Conservation (phyloP, 2,329 filamentous ascomycete species). For the Diaporthe citriasiana region DNA sequence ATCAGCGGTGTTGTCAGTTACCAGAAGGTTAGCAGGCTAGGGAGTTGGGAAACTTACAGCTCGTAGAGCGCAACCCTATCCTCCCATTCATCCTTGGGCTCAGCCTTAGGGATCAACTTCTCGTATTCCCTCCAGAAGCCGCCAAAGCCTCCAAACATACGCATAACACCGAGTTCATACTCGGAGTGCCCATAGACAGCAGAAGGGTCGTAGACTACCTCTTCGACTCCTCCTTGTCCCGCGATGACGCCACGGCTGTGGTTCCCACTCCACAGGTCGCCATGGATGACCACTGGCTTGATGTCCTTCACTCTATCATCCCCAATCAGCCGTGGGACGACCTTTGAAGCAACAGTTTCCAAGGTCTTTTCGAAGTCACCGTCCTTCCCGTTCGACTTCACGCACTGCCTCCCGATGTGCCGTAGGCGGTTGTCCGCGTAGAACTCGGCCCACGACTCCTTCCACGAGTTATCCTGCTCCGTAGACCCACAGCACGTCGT, state of each 20-base stretch:
- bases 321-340: constrained; percentile 84
- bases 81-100: constrained; percentile 86
- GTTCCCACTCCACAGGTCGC: constrained; percentile 95
- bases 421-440: constrained; percentile 83
- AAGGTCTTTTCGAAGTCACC: constrained; percentile 73
- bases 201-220: constrained; percentile 87
- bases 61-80: constrained; percentile 87
- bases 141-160: constrained; percentile 94
- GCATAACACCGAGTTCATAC: constrained; percentile 94
- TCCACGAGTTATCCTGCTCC: constrained; percentile 83
- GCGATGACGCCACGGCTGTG: constrained; percentile 75
- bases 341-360: constrained; percentile 71
- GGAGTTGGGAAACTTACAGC: constrained; percentile 67
- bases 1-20: constrained; percentile 43
- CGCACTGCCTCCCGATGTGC: constrained; percentile 71
- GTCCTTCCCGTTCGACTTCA: constrained; percentile 75
- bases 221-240: constrained; percentile 68
- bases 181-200: constrained; percentile 89
- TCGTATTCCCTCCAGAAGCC: constrained; percentile 85
- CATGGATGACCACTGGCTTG: constrained; percentile 86
- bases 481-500: constrained; percentile 90
- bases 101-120: constrained; percentile 79
- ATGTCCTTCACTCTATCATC: constrained; percentile 75
- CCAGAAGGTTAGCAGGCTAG: background rate
- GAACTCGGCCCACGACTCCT: constrained; percentile 84